Evolutionary conservation across 1,284 basidiomycete genomes (phyloP), one percentile per base, ranked within the genome.

Genomic region (Hemileia vastatrix): DNA sequence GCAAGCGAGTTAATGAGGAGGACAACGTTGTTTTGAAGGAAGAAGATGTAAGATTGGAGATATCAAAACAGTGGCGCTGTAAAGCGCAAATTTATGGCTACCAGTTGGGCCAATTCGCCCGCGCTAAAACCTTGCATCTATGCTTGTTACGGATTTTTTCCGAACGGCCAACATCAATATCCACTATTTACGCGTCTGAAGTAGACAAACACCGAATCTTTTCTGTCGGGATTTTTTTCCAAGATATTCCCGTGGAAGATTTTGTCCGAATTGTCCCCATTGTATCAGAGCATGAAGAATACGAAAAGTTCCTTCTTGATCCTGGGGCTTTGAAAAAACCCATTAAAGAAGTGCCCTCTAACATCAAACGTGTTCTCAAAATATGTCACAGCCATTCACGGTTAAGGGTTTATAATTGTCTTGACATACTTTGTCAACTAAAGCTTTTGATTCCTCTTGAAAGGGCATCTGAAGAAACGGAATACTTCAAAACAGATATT

Each of bases 81-180:
- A 67, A 84, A 15, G 80, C 82, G 4, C 86, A 89, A 67, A 65
- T 81, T 33, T 86, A 86, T 70, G 86, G 86, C 13, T 87, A 81
- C 70, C 80, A 85, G 50, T 77, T 82, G 21, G 86, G 83, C 9
- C 84, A 82, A 69, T 80, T 80, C 33, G 76, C 82, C 6, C 81
- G 87, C 45, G 81, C 83, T 9, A 81, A 82, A 36, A 78, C 81
- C 63, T 76, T 88, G 1, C 86, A 89, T 72, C 73, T 85, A n/a
- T 76, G 79, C 49, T 76, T 77, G 15, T 75, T 85, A 32, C 72
- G 76, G n/a, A 76, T 80, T 4, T 78, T 87, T 48, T 13, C 23
- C 11, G 33, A 56, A 43, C n/a, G 50, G 78, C 81, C 67, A 71
- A 72, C 4, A 60, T 66, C 1, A 65, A 69, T 31, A 58, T 75